Base-by-base conservation (phyloP, 2,329 filamentous ascomycete species). In the Seiridium cupressi region DNA sequence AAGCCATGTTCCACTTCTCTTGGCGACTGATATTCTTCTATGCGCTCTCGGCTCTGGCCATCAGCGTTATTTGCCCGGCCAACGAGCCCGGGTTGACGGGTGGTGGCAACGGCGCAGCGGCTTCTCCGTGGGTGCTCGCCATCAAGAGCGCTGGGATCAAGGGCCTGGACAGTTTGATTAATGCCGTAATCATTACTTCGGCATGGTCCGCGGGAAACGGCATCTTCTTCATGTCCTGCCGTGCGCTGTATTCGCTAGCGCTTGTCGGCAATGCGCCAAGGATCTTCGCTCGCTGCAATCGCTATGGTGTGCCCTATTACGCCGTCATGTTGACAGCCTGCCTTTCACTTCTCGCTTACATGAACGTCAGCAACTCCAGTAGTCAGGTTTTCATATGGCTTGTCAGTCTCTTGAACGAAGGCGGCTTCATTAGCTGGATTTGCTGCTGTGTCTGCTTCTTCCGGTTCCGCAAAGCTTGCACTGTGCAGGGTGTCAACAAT, bases 301-400 rank as follows among this genome's bases (percentile, higher is more conserved):
- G 77, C 61, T 69, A 70, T 18, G 79, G 79, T 47, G 75, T 81
- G 1, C 79, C 78, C 0, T 63, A 67, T 40, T 64, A 58, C 31
- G 64, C 64, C n/a, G 64, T 68, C 36, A 60, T 62, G n/a, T 70
- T 84, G 32, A 83, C 84, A 0, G 78, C 87, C 60, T 65, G 79
- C 2, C 82, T 91, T 60, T 80, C 84, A 6, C 79, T 88, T 13
- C 75, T 91, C 31, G 81, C 82, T 11, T 91, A 90, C 69, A 72
- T 89, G 62, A 86, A 88, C 66, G 79, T 89, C 53, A 85, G 80
- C 34, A 82, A 82, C 65, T 72, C 76, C 51, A 81, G 84, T 0
- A 78, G 84, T 1, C 80, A 84, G 38, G 88, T 90, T 5, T 85
- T 85, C 69, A 82, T 81, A 65, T 85, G 82, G 83, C 82, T 85